Percentiles rank a stretch among this genome's conserved stretches.
phyloP scores from a whole-genome alignment of 2,329 filamentous ascomycete species.

The Aaosphaeria pasadenensis region DNA sequence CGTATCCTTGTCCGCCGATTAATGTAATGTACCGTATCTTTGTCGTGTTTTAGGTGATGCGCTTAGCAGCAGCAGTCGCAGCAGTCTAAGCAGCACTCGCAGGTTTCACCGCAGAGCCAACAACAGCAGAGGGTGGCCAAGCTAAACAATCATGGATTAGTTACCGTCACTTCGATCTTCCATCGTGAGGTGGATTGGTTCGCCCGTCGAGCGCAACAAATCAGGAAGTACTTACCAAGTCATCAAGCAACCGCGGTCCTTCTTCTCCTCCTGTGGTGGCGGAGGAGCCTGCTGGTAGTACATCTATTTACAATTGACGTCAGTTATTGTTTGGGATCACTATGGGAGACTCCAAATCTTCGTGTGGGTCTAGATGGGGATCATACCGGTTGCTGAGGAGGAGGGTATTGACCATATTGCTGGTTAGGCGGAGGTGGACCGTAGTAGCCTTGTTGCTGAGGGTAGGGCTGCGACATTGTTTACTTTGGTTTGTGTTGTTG shows the following conservation, averaged over 20 bases:
- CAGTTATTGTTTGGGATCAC: neutral
- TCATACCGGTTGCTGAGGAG: conserved; percentile 28
- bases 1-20: too few species aligned
- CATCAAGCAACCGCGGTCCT: conserved; percentile 30
- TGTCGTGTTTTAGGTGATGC: neutral
- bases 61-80: conserved; percentile 27
- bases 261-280: conserved; percentile 22
- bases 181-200: too few species aligned
- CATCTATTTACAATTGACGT: conserved; percentile 17
- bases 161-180: too few species aligned
- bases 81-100: conserved; percentile 34
- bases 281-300: conserved; percentile 28
- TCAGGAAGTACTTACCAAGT: conserved; percentile 20
- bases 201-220: neutral
- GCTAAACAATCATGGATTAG: conserved; percentile 8
- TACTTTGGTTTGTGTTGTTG: neutral
- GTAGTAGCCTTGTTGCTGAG: conserved; percentile 10
- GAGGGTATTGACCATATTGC: conserved; percentile 23
- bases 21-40: too few species aligned
- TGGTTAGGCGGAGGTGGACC: conserved; percentile 19
- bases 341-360: neutral
- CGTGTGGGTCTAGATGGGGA: neutral
- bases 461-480: conserved; percentile 3
- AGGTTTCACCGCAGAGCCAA: conserved; percentile 34
- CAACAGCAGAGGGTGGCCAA: conserved; percentile 36